Conservation (phyloP, 768 basidiomycete genomes). For the Lactarius sp. region DNA sequence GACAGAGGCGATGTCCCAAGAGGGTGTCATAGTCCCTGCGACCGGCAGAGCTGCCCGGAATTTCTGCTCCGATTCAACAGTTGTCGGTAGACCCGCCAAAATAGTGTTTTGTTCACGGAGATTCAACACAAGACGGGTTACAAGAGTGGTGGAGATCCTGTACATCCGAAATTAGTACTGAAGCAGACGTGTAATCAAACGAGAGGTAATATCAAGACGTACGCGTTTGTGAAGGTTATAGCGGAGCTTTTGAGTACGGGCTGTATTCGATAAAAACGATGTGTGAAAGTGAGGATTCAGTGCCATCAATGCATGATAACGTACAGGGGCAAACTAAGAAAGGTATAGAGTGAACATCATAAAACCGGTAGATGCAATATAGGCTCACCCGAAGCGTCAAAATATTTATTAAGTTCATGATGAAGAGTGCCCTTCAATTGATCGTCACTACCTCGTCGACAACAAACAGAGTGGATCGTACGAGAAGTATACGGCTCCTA, state of each 20-base stretch:
- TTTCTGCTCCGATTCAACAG: neutral
- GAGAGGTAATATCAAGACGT: too few species aligned
- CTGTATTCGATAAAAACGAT: neutral
- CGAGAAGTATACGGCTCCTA: constrained; percentile 19
- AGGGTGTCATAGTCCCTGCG: too few species aligned
- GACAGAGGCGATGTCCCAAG: too few species aligned
- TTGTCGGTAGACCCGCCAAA: neutral
- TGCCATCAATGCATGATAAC: neutral
- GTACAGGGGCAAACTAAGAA: constrained; percentile 8
- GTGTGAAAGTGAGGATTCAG: neutral
- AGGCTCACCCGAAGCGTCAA: constrained; percentile 4
- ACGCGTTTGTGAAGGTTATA: neutral
- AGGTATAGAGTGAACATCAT: neutral
- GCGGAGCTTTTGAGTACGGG: neutral
- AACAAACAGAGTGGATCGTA: neutral
- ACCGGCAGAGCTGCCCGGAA: neutral
- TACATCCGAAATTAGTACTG: too few species aligned
- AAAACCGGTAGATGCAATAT: neutral
- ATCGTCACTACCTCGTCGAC: too few species aligned
- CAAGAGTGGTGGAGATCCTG: too few species aligned
- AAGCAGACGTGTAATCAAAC: too few species aligned
- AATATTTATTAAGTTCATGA: constrained; percentile 13
- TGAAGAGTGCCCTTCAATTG: constrained; percentile 3
- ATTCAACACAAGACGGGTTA: too few species aligned
- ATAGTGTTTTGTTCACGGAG: too few species aligned